These are phyloP conservation scores for Lodderomyces parapsilosis DNA, from an alignment of 1,139 yeast genomes.

Conservation along the genomic window DNA sequence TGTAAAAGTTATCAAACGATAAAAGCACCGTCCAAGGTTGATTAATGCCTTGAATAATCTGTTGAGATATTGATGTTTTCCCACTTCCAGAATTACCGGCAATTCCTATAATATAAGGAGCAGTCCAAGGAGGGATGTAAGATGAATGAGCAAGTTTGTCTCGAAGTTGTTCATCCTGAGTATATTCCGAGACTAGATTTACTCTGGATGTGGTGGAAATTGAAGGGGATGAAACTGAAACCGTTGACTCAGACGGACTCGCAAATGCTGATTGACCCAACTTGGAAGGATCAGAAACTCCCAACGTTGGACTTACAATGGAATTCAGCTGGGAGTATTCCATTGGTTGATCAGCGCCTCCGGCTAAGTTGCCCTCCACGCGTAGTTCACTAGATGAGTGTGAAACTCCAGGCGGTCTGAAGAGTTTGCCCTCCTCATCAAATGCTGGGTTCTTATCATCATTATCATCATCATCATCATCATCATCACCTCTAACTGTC, in stretches of 20 bases:
- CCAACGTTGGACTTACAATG: background rate
- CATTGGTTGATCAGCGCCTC: background rate
- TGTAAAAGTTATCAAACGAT: conserved; percentile 88
- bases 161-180: conserved; percentile 1
- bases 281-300: background rate
- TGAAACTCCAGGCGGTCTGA: background rate
- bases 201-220: background rate
- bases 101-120: conserved; percentile 90
- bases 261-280: background rate
- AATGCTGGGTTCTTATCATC: background rate
- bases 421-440: background rate
- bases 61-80: conserved; percentile 87
- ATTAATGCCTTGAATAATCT: conserved; percentile 73
- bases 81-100: conserved; percentile 97
- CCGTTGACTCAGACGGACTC: background rate
- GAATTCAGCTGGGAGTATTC: background rate
- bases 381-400: background rate
- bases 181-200: background rate
- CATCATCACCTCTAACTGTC: conserved; percentile 1
- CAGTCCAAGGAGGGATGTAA: conserved; percentile 92
- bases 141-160: conserved; percentile 13
- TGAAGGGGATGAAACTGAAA: background rate
- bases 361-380: background rate
- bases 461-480: background rate
- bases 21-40: conserved; percentile 96